phyloP scores from a whole-genome alignment of 2,329 filamentous ascomycete species.

The Neonectria magnoliae region DNA sequence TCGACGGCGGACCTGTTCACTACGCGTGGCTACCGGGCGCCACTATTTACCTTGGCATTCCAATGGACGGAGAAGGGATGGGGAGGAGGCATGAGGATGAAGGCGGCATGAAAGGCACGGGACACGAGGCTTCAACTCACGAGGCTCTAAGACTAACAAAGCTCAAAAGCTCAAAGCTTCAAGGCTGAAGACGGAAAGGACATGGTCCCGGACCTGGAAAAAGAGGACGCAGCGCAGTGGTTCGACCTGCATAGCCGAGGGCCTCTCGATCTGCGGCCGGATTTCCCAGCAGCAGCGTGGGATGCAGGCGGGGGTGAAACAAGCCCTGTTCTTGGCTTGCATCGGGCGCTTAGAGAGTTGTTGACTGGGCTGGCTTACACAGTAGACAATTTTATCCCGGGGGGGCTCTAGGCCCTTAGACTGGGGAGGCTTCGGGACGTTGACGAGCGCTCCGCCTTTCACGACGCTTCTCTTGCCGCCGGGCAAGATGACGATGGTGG shows the following conservation, averaged over 20 bases:
- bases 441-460: slow-evolving; percentile 47
- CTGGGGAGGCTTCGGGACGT: slow-evolving; percentile 26
- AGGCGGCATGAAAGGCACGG: not conserved
- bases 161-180: not conserved
- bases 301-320: slow-evolving; percentile 43
- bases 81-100: not conserved
- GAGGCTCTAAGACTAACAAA: not conserved
- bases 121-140: not conserved
- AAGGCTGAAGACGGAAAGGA: slow-evolving; percentile 27
- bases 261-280: slow-evolving; percentile 50
- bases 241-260: slow-evolving; percentile 53
- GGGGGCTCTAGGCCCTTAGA: slow-evolving; percentile 1
- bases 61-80: not conserved
- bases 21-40: slow-evolving; percentile 9
- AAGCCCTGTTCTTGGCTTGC: slow-evolving; percentile 40
- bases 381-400: slow-evolving; percentile 6
- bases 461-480: slow-evolving; percentile 51
- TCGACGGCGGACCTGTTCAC: slow-evolving; percentile 13
- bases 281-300: slow-evolving; percentile 47
- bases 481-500: slow-evolving; percentile 35
- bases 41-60: not conserved
- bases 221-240: slow-evolving; percentile 38
- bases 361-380: slow-evolving; percentile 7
- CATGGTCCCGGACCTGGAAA: slow-evolving; percentile 3
- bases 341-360: slow-evolving; percentile 43